Base-by-base conservation (phyloP, 2,329 filamentous ascomycete genomes). In the Venturiaceae sp. region DNA sequence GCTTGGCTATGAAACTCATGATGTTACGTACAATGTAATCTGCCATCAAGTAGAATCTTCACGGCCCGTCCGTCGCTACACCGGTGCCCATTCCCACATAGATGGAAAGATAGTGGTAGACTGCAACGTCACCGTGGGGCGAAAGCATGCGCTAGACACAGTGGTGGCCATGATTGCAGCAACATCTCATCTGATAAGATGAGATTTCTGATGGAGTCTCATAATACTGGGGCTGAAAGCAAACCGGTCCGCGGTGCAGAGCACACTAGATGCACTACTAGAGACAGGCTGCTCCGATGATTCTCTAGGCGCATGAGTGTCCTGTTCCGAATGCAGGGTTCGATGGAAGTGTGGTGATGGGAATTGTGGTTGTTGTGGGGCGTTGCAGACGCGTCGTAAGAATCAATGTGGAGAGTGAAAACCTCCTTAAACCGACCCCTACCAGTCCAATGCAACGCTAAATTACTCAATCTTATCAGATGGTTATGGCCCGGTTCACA, bases 171-270 rank as follows among this genome's bases (percentile, higher is more conserved):
- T n/a, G n/a, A n/a, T n/a, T n/a, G n/a, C n/a, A n/a, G n/a, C n/a
- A n/a, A n/a, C n/a, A n/a, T n/a, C n/a, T n/a, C n/a, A 54, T 56
- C 53, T 56, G 53, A 56, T 56, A 56, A 56, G 53, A 56, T 56
- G 53, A 56, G 41, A 56, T 41, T 30, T 54, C 34, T 54, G 52
- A 34, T 21, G 14, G 14, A 13, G 52, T 16, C 32, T 30, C 16
- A n/a, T 39, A 11, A n/a, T 11, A n/a, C 11, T 11, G 21, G 9
- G 34, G 23, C 37, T 33, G 37, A 13, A 36, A 13, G 39, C 36
- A 23, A 34, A 52, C 26, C 23, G 21, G 16, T 21, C 16, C 30
- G 39, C 16, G 32, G 21, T 28, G 41, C 41, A 47, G 7, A 5
- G 7, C 13, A 21, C 21, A 28, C 8, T 5, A 21, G 13, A 44